A percentile compares a stretch with the other conserved stretches of the same genome.
Evolutionary conservation across 371 early-diverging fungal genomes (phyloP).

Genomic region (Polyrhizophydium stewartii): DNA sequence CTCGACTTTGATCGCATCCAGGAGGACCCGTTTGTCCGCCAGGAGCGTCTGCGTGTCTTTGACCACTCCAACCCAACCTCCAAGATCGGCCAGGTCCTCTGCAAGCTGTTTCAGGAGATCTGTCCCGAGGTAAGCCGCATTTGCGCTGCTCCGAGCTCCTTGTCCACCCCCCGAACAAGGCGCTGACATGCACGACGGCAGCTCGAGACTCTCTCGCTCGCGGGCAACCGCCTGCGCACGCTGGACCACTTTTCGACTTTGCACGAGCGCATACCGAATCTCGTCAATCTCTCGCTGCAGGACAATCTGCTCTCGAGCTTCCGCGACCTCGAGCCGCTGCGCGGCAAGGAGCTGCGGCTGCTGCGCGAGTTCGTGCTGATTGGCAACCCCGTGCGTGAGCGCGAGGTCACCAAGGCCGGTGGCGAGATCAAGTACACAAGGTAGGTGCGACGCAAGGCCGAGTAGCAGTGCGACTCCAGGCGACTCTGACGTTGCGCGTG

Average conservation of each 20-base stretch:
- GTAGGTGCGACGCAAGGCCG: too few species aligned
- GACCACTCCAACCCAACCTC: constrained; percentile 32
- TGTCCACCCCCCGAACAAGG: neutral
- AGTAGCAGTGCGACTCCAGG: too few species aligned
- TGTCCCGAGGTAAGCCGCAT: constrained; percentile 44
- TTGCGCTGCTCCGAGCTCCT: neutral
- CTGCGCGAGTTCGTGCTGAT: constrained; percentile 48
- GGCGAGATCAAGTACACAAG: constrained; percentile 38
- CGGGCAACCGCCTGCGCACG: constrained; percentile 42
- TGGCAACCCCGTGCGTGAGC: constrained; percentile 50
- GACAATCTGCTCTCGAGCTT: constrained; percentile 47
- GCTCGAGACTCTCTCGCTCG: constrained; percentile 50
- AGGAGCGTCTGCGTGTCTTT: constrained; percentile 37
- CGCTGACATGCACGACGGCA: constrained; percentile 2
- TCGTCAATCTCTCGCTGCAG: constrained; percentile 54
- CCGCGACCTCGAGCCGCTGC: constrained; percentile 45
- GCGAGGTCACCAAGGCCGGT: constrained; percentile 43
- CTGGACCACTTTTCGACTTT: constrained; percentile 52
- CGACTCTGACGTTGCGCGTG: too few species aligned
- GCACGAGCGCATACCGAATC: constrained; percentile 44
- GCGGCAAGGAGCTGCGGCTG: constrained; percentile 43
- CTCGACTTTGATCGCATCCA: constrained; percentile 52
- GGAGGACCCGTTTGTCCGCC: constrained; percentile 44
- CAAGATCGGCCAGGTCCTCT: constrained; percentile 57
- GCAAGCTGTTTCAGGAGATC: constrained; percentile 58